A percentile compares a stretch with the other conserved stretches of the same genome.
phyloP scores from a whole-genome alignment of 768 basidiomycete species.

The Coprinopsis cinerea region DNA sequence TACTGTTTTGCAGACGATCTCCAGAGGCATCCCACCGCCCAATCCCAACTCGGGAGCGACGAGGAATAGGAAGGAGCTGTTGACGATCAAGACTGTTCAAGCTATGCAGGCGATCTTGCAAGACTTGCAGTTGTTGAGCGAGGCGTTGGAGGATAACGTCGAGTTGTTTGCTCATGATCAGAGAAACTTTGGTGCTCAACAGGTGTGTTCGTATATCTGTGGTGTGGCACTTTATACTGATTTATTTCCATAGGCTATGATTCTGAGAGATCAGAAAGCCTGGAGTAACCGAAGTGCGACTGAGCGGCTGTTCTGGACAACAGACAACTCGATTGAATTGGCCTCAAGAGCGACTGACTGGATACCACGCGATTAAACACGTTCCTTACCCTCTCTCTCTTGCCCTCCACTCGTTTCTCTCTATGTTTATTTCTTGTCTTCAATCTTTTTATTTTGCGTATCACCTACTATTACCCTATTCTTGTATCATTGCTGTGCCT shows the following conservation, averaged over 20 bases:
- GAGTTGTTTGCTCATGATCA: slow-evolving; percentile 92
- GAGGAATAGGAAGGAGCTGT: slow-evolving; percentile 73
- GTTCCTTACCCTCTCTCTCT: slow-evolving; percentile 10
- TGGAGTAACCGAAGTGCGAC: slow-evolving; percentile 92
- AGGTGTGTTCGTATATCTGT: slow-evolving; percentile 44
- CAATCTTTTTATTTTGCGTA: slow-evolving; percentile 4
- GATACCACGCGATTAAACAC: slow-evolving; percentile 60
- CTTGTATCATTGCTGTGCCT: slow-evolving; percentile 9
- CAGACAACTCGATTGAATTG: slow-evolving; percentile 85
- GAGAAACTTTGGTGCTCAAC: slow-evolving; percentile 94
- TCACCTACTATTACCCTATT: slow-evolving; percentile 4
- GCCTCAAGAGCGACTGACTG: slow-evolving; percentile 82
- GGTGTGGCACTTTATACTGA: background rate
- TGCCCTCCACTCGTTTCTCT: slow-evolving; percentile 7
- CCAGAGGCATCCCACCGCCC: slow-evolving; percentile 62
- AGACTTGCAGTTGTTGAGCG: slow-evolving; percentile 81
- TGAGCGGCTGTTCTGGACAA: slow-evolving; percentile 89
- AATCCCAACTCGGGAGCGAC: slow-evolving; percentile 39
- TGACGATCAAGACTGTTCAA: slow-evolving; percentile 67
- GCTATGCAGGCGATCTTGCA: slow-evolving; percentile 81
- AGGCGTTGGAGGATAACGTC: slow-evolving; percentile 87
- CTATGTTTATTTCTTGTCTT: slow-evolving; percentile 8
- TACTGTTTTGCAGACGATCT: slow-evolving; percentile 82
- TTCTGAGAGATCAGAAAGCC: slow-evolving; percentile 90
- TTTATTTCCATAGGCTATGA: slow-evolving; percentile 68